Conservation (phyloP, 768 basidiomycete species). For the Boletus vinaceobasis region DNA sequence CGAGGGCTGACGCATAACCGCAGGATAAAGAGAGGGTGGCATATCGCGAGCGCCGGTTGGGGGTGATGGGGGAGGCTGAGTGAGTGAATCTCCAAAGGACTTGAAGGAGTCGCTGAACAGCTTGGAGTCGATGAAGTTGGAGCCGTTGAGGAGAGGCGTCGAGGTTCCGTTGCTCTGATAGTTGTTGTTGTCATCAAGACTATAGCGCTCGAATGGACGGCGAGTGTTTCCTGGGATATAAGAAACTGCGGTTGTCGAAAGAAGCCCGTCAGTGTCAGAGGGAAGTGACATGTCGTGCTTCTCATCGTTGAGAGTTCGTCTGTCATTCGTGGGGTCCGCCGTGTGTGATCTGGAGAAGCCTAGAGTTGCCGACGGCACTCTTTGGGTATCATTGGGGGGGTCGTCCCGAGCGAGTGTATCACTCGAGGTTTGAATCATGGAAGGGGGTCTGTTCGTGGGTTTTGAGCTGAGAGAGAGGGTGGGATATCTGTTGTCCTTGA, state of each 20-base stretch:
- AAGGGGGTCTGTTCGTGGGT: conserved; percentile 22
- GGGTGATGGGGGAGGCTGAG: conserved; percentile 24
- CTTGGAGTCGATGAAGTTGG: conserved; percentile 26
- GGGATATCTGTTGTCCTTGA: conserved; percentile 61
- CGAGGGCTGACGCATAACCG: conserved; percentile 46
- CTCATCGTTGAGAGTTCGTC: conserved; percentile 24
- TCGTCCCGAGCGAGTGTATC: conserved; percentile 28
- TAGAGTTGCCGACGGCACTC: conserved; percentile 8
- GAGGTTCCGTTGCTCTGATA: conserved; percentile 15
- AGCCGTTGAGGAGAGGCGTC: conserved; percentile 24
- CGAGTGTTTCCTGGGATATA: conserved; percentile 44
- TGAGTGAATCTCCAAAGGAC: conserved; percentile 27
- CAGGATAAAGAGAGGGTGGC: conserved; percentile 35
- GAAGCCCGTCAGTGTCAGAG: conserved; percentile 17
- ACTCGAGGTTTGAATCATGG: conserved; percentile 29
- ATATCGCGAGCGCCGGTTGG: conserved; percentile 22
- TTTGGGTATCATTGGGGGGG: conserved; percentile 12
- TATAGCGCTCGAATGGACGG: conserved; percentile 51
- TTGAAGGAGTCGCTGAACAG: conserved; percentile 31
- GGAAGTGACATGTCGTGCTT: conserved; percentile 16
- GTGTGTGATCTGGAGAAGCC: conserved; percentile 14
- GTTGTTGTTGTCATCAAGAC: conserved; percentile 42
- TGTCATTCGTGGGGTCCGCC: conserved; percentile 18
- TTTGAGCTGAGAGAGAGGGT: conserved; percentile 28
- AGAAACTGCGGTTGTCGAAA: conserved; percentile 36